Percentiles rank a stretch among this genome's conserved stretches.
phyloP scores from a whole-genome alignment of 208 protist genomes.

The Lotmaria passim region DNA sequence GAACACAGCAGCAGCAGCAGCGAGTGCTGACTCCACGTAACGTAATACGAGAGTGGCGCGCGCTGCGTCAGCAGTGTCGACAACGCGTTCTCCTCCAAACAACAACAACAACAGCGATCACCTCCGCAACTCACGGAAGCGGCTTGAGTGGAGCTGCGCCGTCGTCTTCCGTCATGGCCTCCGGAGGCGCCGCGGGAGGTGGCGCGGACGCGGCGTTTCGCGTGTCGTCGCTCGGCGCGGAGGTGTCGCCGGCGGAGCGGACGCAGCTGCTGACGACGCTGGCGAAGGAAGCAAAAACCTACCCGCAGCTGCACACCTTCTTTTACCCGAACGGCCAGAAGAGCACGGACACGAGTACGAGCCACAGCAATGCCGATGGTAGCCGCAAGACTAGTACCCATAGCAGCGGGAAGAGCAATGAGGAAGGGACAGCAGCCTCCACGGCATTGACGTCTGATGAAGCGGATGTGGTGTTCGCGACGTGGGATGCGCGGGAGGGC shows the following conservation, averaged over 20 bases:
- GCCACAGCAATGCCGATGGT: background rate
- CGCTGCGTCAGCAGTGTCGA: slow-evolving; percentile 20
- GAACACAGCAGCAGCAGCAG: background rate
- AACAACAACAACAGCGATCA: background rate
- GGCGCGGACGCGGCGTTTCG: background rate
- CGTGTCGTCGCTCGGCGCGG: background rate
- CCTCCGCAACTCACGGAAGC: background rate
- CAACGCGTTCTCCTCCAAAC: background rate
- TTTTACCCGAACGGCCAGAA: slow-evolving; percentile 20
- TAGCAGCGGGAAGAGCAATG: background rate
- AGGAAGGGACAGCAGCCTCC: too few species aligned
- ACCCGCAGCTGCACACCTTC: slow-evolving; percentile 37
- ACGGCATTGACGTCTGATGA: too few species aligned
- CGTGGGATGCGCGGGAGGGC: too few species aligned
- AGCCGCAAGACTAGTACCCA: too few species aligned
- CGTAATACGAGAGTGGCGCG: slow-evolving; percentile 17
- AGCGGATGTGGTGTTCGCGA: too few species aligned
- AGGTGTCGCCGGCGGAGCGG: slow-evolving; percentile 26
- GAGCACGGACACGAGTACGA: background rate
- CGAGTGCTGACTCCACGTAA: slow-evolving; percentile 11
- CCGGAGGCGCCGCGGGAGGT: too few species aligned
- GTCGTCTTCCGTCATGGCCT: too few species aligned
- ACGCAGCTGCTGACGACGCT: slow-evolving; percentile 23
- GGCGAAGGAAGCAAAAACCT: slow-evolving; percentile 5
- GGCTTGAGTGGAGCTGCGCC: background rate